phyloP scores from a whole-genome alignment of 164 flowering plant species.

The Piper longum region DNA sequence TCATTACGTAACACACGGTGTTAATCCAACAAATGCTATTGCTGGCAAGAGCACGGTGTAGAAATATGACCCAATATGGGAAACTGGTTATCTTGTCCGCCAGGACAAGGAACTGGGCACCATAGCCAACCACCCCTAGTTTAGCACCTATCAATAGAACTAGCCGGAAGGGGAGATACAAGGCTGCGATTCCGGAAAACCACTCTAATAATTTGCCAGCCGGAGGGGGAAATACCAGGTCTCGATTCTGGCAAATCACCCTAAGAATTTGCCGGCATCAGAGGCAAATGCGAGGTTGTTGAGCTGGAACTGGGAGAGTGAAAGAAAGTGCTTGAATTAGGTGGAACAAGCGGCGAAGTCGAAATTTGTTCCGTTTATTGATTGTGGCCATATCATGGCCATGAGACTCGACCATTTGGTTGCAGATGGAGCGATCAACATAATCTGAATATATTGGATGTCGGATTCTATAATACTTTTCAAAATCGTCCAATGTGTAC shows the following conservation, averaged over 20 bases:
- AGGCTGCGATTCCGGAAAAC: too few species aligned
- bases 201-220: too few species aligned
- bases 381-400: slow-evolving; percentile 68
- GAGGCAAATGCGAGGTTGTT: slow-evolving; percentile 87
- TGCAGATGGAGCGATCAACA: slow-evolving; percentile 8
- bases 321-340: slow-evolving; percentile 46
- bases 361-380: slow-evolving; percentile 60
- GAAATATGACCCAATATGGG: slow-evolving; percentile 39
- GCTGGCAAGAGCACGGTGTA: slow-evolving; percentile 55
- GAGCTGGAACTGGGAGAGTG: slow-evolving; percentile 63
- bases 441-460: too few species aligned
- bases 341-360: slow-evolving; percentile 83
- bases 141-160: slow-evolving; percentile 54
- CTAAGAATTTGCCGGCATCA: slow-evolving; percentile 83
- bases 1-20: slow-evolving; percentile 55
- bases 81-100: slow-evolving; percentile 19
- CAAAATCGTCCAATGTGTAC: too few species aligned
- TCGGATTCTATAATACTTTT: too few species aligned
- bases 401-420: slow-evolving; percentile 73
- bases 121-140: slow-evolving; percentile 66
- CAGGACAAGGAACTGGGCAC: slow-evolving; percentile 56
- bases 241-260: slow-evolving; percentile 68
- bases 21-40: slow-evolving; percentile 96
- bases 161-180: too few species aligned
- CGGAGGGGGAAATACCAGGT: slow-evolving; percentile 51